Conservation (phyloP, 129 eudicot species). For the Tagetes patula region DNA sequence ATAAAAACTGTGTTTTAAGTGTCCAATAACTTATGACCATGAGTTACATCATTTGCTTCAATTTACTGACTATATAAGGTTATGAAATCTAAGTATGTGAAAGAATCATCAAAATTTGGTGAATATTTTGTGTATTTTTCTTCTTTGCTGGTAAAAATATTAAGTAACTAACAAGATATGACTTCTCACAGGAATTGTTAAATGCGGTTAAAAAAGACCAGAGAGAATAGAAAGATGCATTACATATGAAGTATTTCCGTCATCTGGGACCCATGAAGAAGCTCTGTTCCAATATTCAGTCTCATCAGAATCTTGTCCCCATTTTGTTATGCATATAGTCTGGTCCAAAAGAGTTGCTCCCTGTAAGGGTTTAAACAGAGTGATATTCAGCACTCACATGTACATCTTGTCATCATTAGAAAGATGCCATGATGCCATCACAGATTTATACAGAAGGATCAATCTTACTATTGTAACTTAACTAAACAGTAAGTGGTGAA, state of each 20-base stretch:
- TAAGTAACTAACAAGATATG: background rate
- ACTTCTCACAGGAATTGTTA: background rate
- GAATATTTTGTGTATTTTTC: background rate
- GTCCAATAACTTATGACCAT: constrained; percentile 7
- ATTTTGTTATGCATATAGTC: constrained; percentile 76
- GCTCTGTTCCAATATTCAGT: constrained; percentile 60
- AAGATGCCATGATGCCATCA: background rate
- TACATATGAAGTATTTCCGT: constrained; percentile 53
- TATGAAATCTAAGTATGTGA: background rate
- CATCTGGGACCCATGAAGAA: constrained; percentile 52
- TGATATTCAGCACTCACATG: background rate
- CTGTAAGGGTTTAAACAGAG: constrained; percentile 38
- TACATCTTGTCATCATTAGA: background rate
- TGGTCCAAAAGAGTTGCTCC: constrained; percentile 95
- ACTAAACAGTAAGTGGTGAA: background rate
- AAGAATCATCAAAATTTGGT: background rate
- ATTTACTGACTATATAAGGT: constrained; percentile 1
- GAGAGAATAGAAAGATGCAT: background rate
- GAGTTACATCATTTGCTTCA: background rate
- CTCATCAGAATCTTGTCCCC: constrained; percentile 78
- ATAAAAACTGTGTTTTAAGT: background rate
- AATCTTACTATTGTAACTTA: background rate
- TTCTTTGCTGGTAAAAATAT: background rate
- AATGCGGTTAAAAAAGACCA: background rate
- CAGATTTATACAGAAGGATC: background rate